These are phyloP conservation scores for Aspergillus fijiensis DNA, from an alignment of 2,329 filamentous ascomycete species.

Conservation along the genomic window DNA sequence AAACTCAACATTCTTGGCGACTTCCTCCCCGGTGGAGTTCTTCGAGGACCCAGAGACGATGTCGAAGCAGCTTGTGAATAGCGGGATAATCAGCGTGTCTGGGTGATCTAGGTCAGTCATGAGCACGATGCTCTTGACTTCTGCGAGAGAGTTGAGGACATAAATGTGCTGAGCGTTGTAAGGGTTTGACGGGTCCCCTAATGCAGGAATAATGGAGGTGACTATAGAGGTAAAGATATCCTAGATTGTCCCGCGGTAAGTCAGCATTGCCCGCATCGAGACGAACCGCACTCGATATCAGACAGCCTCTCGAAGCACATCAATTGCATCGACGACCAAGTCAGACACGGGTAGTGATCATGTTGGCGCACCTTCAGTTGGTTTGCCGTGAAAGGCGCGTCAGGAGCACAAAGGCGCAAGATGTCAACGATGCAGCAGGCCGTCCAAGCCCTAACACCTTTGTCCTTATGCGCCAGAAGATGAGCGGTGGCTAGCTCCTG, in stretches of 20 bases:
- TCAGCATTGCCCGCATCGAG: constrained; percentile 12
- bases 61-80: constrained; percentile 91
- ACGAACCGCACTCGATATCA: not conserved
- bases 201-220: constrained; percentile 75
- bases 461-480: constrained; percentile 86
- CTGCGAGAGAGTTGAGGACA: constrained; percentile 81
- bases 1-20: constrained; percentile 91
- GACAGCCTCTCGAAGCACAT: not conserved
- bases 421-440: constrained; percentile 91
- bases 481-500: constrained; percentile 81
- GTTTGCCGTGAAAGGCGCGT: constrained; percentile 86
- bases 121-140: constrained; percentile 91
- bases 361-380: constrained; percentile 74
- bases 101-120: constrained; percentile 83
- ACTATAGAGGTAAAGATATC: constrained; percentile 93
- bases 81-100: constrained; percentile 72
- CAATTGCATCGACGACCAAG: not conserved
- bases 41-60: constrained; percentile 78
- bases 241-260: constrained; percentile 46
- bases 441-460: constrained; percentile 84
- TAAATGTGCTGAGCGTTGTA: constrained; percentile 95
- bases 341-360: not conserved
- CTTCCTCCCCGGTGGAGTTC: constrained; percentile 71
- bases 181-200: constrained; percentile 81
- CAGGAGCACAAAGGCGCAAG: constrained; percentile 84